Evolutionary conservation across 2,329 filamentous ascomycete genomes (phyloP).

Genomic region (Neonectria neomacrospora): DNA sequence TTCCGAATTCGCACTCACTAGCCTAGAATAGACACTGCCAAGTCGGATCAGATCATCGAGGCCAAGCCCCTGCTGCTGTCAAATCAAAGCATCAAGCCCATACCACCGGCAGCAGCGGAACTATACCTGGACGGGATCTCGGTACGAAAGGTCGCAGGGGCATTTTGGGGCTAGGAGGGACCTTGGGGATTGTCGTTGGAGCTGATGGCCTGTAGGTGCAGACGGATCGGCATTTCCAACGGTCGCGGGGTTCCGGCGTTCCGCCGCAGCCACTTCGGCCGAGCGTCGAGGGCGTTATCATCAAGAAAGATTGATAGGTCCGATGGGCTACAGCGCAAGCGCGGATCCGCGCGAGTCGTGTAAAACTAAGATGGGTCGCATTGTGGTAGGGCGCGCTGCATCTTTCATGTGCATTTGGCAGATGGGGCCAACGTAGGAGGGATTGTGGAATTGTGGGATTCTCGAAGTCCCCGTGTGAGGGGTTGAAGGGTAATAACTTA

Average conservation of each 20-base stretch:
- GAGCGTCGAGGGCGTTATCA: not conserved
- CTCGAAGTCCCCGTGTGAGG: conserved; percentile 12
- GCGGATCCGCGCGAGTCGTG: not conserved
- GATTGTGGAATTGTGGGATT: conserved; percentile 10
- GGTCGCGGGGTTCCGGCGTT: conserved; percentile 14
- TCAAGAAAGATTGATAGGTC: conserved; percentile 3
- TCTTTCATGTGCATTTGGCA: conserved; percentile 21
- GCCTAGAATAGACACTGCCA: not conserved
- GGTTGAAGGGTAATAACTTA: not conserved
- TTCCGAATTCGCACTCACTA: not conserved
- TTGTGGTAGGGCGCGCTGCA: not conserved
- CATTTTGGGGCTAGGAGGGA: not conserved
- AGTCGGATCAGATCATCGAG: not conserved
- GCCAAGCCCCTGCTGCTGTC: conserved; percentile 5
- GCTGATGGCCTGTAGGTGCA: conserved; percentile 6
- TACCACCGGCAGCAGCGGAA: not conserved
- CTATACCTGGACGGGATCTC: conserved; percentile 14
- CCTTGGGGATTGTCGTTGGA: not conserved
- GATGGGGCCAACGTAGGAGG: conserved; percentile 1
- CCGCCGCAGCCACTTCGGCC: conserved; percentile 3
- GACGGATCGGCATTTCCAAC: conserved; percentile 15
- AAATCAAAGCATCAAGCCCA: not conserved
- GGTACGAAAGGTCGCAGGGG: conserved; percentile 4
- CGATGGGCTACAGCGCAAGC: not conserved
- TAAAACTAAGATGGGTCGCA: conserved; percentile 3